Evolutionary conservation across 495 filamentous ascomycete genomes (phyloP).

Genomic region (Alectoria sarmentosa): DNA sequence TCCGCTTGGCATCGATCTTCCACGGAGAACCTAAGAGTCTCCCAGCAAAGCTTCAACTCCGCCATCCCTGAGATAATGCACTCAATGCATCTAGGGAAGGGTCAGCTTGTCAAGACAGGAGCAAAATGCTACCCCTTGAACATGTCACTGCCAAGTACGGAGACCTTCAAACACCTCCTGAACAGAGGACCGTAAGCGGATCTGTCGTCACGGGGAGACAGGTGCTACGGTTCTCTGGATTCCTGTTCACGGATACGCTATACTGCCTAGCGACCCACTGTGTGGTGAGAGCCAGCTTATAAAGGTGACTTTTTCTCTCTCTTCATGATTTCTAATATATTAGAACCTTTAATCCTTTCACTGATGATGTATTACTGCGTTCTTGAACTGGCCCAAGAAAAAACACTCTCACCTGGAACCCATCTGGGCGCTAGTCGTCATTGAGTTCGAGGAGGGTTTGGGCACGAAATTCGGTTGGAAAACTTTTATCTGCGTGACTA

Average conservation of each 20-base stretch:
- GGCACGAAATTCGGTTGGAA: slow-evolving; percentile 74
- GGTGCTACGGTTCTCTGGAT: slow-evolving; percentile 77
- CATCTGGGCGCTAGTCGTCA: slow-evolving; percentile 70
- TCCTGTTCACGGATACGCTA: slow-evolving; percentile 60
- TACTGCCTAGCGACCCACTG: slow-evolving; percentile 75
- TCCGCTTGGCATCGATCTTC: slow-evolving; percentile 78
- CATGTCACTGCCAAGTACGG: slow-evolving; percentile 85
- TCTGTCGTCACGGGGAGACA: slow-evolving; percentile 70
- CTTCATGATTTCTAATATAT: too few species aligned
- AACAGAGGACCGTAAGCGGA: slow-evolving; percentile 73
- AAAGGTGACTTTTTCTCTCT: too few species aligned
- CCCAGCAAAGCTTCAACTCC: slow-evolving; percentile 54
- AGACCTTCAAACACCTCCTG: slow-evolving; percentile 80
- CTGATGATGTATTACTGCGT: too few species aligned
- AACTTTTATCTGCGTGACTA: slow-evolving; percentile 73
- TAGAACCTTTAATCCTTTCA: too few species aligned
- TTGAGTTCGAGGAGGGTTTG: slow-evolving; percentile 63
- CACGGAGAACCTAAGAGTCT: slow-evolving; percentile 77
- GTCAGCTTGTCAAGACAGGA: slow-evolving; percentile 31
- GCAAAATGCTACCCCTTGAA: slow-evolving; percentile 62
- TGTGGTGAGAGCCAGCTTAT: slow-evolving; percentile 67
- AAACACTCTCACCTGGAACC: slow-evolving; percentile 64
- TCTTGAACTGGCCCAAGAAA: slow-evolving; percentile 63
- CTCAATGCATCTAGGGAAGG: slow-evolving; percentile 52
- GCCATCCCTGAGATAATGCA: slow-evolving; percentile 75